A percentile compares a stretch with the other conserved stretches of the same genome.
Conservation (phyloP, 768 basidiomycete genomes). For the Pleurotus citrinopileatus region DNA sequence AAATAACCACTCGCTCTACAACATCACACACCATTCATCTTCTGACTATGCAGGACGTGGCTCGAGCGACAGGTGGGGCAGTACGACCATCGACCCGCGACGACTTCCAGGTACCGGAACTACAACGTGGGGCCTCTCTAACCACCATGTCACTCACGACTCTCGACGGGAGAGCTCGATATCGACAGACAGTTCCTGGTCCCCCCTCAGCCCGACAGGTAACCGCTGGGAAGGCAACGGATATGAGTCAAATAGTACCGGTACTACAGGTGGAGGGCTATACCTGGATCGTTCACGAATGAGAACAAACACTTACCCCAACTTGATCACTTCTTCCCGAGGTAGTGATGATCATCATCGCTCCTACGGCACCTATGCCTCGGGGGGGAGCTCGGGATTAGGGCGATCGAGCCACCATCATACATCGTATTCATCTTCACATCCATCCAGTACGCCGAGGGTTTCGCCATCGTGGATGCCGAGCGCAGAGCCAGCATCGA, state of each 20-base stretch:
- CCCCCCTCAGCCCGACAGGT: slow-evolving; percentile 31
- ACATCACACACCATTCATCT: slow-evolving; percentile 2
- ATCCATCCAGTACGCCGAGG: neutral
- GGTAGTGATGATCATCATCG: slow-evolving; percentile 19
- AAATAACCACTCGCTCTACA: neutral
- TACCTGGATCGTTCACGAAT: slow-evolving; percentile 34
- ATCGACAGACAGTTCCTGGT: slow-evolving; percentile 28
- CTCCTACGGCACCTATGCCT: slow-evolving; percentile 3
- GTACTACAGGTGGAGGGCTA: slow-evolving; percentile 15
- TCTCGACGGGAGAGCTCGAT: slow-evolving; percentile 28
- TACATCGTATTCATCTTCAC: neutral
- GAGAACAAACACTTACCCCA: slow-evolving; percentile 35
- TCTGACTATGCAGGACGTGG: slow-evolving; percentile 8
- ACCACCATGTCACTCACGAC: slow-evolving; percentile 32
- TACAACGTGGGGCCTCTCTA: slow-evolving; percentile 3
- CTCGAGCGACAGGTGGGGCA: neutral
- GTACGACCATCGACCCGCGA: neutral
- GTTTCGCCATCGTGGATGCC: slow-evolving; percentile 33
- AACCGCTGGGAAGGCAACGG: slow-evolving; percentile 37
- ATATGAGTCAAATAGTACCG: slow-evolving; percentile 25
- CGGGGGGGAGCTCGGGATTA: neutral
- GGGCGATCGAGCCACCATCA: slow-evolving; percentile 1
- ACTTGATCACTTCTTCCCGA: slow-evolving; percentile 23
- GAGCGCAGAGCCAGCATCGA: slow-evolving; percentile 29
- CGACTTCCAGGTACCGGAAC: slow-evolving; percentile 14